A percentile compares a stretch with the other conserved stretches of the same genome.
These are phyloP conservation scores for Ophiocordyceps camponoti-saundersi DNA, from an alignment of 2,329 filamentous ascomycete genomes.

Conservation along the genomic window DNA sequence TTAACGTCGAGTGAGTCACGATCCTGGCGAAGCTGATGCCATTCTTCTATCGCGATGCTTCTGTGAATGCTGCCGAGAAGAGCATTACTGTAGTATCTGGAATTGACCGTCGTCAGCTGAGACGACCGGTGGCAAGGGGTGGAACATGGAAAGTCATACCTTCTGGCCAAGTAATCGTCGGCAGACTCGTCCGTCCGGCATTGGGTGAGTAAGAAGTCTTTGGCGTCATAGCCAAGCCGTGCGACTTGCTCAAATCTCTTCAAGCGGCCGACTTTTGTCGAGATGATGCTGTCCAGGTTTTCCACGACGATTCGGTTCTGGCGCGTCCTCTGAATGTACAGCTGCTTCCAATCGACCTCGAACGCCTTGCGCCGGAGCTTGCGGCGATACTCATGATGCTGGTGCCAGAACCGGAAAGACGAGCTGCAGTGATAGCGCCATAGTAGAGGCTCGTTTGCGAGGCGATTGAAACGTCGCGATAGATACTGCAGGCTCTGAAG, in stretches of 20 bases:
- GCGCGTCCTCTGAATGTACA: constrained; percentile 41
- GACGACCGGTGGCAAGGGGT: not conserved
- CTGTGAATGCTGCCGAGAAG: constrained; percentile 69
- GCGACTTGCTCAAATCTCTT: constrained; percentile 55
- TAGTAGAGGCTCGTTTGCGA: constrained; percentile 56
- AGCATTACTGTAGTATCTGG: constrained; percentile 57
- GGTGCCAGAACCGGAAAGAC: constrained; percentile 61
- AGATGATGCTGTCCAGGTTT: constrained; percentile 51
- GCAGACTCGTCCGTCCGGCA: constrained; percentile 37
- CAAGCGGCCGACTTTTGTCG: constrained; percentile 52
- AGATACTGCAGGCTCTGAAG: constrained; percentile 31
- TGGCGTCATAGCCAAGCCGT: constrained; percentile 66
- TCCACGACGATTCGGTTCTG: constrained; percentile 33
- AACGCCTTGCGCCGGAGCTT: constrained; percentile 36
- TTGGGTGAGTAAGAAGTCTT: constrained; percentile 63
- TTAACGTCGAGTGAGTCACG: constrained; percentile 5
- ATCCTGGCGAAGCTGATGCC: constrained; percentile 30
- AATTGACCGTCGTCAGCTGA: constrained; percentile 1
- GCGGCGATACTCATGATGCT: constrained; percentile 38
- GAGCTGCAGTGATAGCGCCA: constrained; percentile 63
- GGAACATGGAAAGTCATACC: constrained; percentile 17
- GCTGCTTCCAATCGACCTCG: constrained; percentile 54
- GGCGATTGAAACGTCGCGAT: constrained; percentile 44
- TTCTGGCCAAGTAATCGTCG: constrained; percentile 63
- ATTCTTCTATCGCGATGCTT: constrained; percentile 60